Evolutionary conservation across 805 yeast species (phyloP), one percentile per base, ranked within the genome.

Genomic region (Ogataea chonburiensis): DNA sequence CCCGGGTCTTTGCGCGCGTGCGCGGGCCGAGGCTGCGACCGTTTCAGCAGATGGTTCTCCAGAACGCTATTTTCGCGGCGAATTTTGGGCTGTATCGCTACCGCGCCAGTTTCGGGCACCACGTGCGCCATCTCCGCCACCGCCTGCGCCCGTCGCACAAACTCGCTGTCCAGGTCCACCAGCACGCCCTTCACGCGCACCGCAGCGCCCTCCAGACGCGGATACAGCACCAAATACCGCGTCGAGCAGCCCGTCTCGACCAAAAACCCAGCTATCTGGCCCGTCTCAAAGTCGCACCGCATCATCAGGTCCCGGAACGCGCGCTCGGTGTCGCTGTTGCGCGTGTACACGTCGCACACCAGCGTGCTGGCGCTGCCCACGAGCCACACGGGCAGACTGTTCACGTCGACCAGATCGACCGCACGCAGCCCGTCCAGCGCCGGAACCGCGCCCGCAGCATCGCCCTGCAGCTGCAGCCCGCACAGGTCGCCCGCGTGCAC

Each of bases 31-130:
- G 24, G 16, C 13, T 41, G 19, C 9, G 43, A 22, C 13, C 55
- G 42, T 29, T 45, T 51, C 26, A 41, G 42, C 24, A 52, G 28
- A 34, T 53, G 46, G 5, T 28, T 38, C 30, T 50, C 54, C 21
- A 53, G 36, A 28, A 53, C 47, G 31, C 43, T 41, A 21, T 39
- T 43, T 17, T 41, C 47, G 20, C 45, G 46, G 22, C 42, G n/a
- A 29, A 21, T 8, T 44, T 46, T 10, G 27, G 19, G 46, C n/a
- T n/a, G n/a, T n/a, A n/a, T n/a, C n/a, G n/a, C n/a, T n/a, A n/a
- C n/a, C n/a, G n/a, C n/a, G n/a, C n/a, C n/a, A n/a, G n/a, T n/a
- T n/a, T n/a, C n/a, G n/a, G n/a, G n/a, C n/a, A n/a, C n/a, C n/a
- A n/a, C n/a, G n/a, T n/a, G n/a, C n/a, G n/a, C n/a, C n/a, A n/a